Evolutionary conservation across 257 asterid genomes (phyloP).

Genomic region (Solanum clarkiae): DNA sequence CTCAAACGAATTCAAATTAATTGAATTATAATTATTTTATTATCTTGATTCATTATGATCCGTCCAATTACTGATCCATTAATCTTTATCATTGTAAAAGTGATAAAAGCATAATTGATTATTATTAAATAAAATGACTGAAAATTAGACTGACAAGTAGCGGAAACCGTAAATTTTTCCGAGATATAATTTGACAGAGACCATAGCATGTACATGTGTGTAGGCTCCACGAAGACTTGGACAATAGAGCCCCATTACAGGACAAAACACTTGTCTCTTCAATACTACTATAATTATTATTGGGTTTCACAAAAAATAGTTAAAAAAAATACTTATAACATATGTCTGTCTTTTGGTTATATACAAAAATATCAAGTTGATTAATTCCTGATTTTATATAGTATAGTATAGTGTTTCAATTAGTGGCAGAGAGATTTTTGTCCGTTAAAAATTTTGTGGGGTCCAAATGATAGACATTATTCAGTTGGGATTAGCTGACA

Average conservation of each 20-base stretch:
- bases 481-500: not conserved
- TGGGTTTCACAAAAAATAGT: not conserved
- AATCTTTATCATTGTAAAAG: no score
- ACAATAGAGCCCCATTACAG: not conserved
- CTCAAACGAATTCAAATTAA: no score
- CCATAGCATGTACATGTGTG: conserved; percentile 13
- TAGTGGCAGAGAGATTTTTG: not conserved
- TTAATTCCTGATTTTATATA: not conserved
- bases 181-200: not conserved
- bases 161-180: not conserved
- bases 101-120: no score
- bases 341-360: no score
- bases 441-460: not conserved
- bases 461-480: not conserved
- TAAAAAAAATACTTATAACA: not conserved
- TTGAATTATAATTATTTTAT: no score
- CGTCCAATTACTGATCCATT: rapidly evolving
- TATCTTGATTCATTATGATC: no score
- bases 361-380: not conserved
- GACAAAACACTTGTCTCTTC: conserved; percentile 22
- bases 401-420: not conserved
- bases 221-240: not conserved
- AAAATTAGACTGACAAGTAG: not conserved
- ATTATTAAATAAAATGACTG: not conserved
- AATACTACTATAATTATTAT: not conserved